phyloP scores from a whole-genome alignment of 192 early-diverging fungal species.

The Entophlyctis helioformis region DNA sequence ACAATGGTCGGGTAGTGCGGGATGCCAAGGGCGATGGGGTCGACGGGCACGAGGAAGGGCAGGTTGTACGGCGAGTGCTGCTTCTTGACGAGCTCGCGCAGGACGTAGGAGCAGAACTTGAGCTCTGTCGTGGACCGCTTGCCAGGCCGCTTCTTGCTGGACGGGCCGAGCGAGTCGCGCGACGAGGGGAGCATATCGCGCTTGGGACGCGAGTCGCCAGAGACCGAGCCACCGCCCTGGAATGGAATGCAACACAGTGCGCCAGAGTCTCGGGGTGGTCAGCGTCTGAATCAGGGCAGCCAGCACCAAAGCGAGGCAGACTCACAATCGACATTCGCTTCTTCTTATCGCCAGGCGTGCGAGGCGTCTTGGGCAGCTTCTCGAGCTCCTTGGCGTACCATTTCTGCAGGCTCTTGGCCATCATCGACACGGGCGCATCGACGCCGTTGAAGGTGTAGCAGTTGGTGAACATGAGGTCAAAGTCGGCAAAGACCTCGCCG shows the following conservation, averaged over 20 bases:
- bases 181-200: too few species aligned
- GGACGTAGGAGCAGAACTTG: constrained; percentile 17
- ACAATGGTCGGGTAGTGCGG: constrained; percentile 78
- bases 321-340: constrained; percentile 7
- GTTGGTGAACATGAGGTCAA: constrained; percentile 37
- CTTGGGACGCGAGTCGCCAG: constrained; percentile 9
- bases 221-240: too few species aligned
- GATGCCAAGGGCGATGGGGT: constrained; percentile 67
- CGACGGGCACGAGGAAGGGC: constrained; percentile 65
- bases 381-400: constrained; percentile 28
- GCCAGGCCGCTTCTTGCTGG: too few species aligned
- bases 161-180: too few species aligned
- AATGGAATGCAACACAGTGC: too few species aligned
- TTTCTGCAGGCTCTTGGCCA: constrained; percentile 16
- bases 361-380: constrained; percentile 21
- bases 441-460: constrained; percentile 40
- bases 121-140: constrained; percentile 14
- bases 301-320: not conserved
- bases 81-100: constrained; percentile 24
- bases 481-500: constrained; percentile 26
- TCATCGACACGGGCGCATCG: constrained; percentile 19
- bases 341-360: constrained; percentile 6
- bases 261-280: not conserved
- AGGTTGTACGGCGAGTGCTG: constrained; percentile 15
- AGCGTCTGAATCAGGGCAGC: not conserved